phyloP scores from a whole-genome alignment of 768 basidiomycete genomes.

The Leccinum subtestaceum region DNA sequence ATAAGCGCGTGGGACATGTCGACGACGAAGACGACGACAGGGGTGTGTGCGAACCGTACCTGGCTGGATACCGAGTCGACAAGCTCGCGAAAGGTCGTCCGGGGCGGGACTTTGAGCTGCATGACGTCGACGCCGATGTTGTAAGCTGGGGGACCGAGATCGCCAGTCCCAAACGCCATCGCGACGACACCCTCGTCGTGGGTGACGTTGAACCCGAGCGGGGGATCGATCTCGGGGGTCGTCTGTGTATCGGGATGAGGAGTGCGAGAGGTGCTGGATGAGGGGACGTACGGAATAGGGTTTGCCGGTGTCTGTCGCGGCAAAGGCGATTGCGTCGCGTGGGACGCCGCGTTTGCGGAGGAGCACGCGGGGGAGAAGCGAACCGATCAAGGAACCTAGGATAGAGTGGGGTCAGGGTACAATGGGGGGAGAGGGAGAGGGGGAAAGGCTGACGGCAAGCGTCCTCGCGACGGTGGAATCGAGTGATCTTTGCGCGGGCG shows the following conservation, averaged over 20 bases:
- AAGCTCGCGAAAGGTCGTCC: constrained; percentile 57
- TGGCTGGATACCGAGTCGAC: constrained; percentile 63
- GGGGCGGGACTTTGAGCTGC: constrained; percentile 63
- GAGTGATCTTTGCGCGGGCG: constrained; percentile 54
- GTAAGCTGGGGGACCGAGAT: constrained; percentile 54
- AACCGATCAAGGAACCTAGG: constrained; percentile 75
- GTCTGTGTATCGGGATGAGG: constrained; percentile 37
- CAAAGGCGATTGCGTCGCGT: constrained; percentile 48
- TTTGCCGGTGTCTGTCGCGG: constrained; percentile 62
- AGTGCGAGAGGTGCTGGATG: not conserved
- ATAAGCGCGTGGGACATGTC: constrained; percentile 3
- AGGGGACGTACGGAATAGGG: constrained; percentile 63
- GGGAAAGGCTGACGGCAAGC: constrained; percentile 53
- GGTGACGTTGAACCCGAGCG: constrained; percentile 75
- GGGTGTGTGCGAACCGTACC: constrained; percentile 35
- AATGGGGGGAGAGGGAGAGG: not conserved
- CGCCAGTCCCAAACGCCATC: constrained; percentile 52
- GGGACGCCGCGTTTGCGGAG: constrained; percentile 57
- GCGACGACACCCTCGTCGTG: constrained; percentile 76
- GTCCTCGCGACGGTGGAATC: constrained; percentile 71
- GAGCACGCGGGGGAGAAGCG: constrained; percentile 66
- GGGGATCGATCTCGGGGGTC: constrained; percentile 43
- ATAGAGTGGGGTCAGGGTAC: not conserved
- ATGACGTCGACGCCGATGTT: constrained; percentile 77
- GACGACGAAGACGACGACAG: not conserved